A percentile compares a stretch with the other conserved stretches of the same genome.
Conservation (phyloP, 305 asterid genomes). For the Rubia balearica region DNA sequence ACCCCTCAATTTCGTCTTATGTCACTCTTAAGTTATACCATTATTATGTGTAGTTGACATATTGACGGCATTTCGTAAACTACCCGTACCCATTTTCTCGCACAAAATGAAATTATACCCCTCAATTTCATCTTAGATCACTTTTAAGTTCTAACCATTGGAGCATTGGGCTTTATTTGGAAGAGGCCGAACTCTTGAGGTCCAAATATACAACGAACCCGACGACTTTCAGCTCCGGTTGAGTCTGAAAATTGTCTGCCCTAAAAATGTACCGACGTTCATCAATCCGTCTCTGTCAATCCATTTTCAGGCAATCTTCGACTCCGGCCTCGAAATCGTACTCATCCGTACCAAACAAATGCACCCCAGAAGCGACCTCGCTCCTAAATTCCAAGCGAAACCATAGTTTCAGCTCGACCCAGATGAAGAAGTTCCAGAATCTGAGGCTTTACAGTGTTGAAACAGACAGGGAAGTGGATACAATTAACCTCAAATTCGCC, state of each 20-base stretch:
- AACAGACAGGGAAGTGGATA: constrained; percentile 61
- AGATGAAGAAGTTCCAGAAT: constrained; percentile 22
- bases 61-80: too few relatives aligned
- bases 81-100: too few relatives aligned
- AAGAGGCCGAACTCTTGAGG: not conserved
- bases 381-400: constrained; percentile 18
- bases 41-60: too few relatives aligned
- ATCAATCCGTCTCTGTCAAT: constrained; percentile 29
- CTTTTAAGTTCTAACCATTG: too few relatives aligned
- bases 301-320: constrained; percentile 31
- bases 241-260: not conserved
- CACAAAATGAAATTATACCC: not conserved
- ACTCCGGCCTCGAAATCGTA: constrained; percentile 20
- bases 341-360: constrained; percentile 21
- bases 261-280: constrained; percentile 55
- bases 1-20: not conserved
- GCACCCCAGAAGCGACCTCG: constrained; percentile 14
- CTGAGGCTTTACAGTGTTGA: constrained; percentile 49
- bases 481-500: constrained; percentile 78
- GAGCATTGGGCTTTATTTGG: too few relatives aligned
- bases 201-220: not conserved
- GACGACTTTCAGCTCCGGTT: not conserved
- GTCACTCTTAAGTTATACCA: too few relatives aligned
- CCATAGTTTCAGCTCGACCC: constrained; percentile 24
- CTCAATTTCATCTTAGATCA: not conserved